Evolutionary conservation across 305 asterid genomes (phyloP), one percentile per base, ranked within the genome.

Genomic region (Rubia balearica): DNA sequence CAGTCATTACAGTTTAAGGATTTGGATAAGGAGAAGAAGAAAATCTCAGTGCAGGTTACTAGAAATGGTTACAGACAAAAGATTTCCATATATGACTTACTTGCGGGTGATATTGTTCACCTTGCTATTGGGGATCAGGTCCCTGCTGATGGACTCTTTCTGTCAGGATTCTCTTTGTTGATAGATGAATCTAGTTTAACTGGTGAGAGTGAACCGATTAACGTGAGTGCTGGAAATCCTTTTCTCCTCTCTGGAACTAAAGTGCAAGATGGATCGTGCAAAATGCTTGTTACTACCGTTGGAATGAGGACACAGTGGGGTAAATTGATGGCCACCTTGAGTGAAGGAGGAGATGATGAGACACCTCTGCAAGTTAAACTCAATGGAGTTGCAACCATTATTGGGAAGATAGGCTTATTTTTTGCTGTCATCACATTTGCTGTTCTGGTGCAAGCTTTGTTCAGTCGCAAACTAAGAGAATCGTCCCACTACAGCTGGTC

Each of bases 221-320:
- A 84, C 65, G 91, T 92, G 76, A 80, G 90, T 8, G 69, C 88
- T 36, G 87, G 79, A 75, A 85, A 89, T 67, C 97, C 98, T 12
- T 92, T 92, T 79, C 96, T 92, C 75, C 87, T 89, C 12, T 92
- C 98, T 53, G 98, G 98, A 78, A 90, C 98, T 71, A 92, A 92
- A 79, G 98, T 92, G 65, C 95, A 89, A 74, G 96, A 92, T 77
- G 98, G 98, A 12, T 92, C 96, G 5, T 89, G 97, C 82, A 92
- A 86, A 80, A 92, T 92, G 98, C 85, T 92, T 61, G 84, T 92
- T 62, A 90, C 97, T 72, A 88, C 96, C 36, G 98, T 92, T 62
- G 98, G 98, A 81, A 92, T 92, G 98, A 90, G 94, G 78, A 92
- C 98, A 53, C 98, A 92, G 73, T 92, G 98, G 98, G 98, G 98